These are phyloP conservation scores for Biscogniauxia marginata DNA, from an alignment of 2,329 filamentous ascomycete species.

Conservation along the genomic window DNA sequence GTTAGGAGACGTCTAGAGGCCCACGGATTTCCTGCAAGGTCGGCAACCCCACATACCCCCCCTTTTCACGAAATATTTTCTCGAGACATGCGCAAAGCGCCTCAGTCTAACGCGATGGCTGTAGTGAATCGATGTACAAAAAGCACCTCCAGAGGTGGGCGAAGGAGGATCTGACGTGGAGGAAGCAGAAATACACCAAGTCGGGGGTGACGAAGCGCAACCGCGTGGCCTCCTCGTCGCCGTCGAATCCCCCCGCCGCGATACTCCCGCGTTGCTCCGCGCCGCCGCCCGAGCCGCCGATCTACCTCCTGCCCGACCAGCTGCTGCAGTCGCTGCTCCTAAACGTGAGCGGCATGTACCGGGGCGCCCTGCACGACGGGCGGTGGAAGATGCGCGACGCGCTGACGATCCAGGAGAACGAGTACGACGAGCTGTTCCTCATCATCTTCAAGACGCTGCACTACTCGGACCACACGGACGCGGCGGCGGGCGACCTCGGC, in stretches of 20 bases:
- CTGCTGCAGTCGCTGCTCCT: neutral
- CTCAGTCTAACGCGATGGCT: neutral
- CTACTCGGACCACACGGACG: neutral
- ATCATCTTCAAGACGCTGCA: conserved; percentile 1
- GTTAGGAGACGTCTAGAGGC: conserved; percentile 1
- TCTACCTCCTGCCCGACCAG: neutral
- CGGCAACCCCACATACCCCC: neutral
- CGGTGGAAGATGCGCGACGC: conserved; percentile 2
- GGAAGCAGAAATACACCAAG: conserved; percentile 6
- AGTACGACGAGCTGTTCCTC: conserved; percentile 2
- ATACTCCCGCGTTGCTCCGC: neutral
- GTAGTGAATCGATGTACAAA: conserved; percentile 5
- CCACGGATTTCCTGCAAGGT: conserved; percentile 5
- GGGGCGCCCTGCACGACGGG: neutral
- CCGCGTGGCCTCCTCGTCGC: neutral
- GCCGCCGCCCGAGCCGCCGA: neutral
- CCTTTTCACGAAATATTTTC: neutral
- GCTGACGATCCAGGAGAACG: conserved; percentile 1
- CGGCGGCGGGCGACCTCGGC: neutral
- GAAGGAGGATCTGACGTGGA: neutral
- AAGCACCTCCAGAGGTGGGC: conserved; percentile 3
- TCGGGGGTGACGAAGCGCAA: neutral
- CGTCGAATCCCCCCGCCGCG: neutral
- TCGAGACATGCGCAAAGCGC: neutral
- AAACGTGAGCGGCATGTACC: conserved; percentile 1